Evolutionary conservation across 2,329 filamentous ascomycete genomes (phyloP).

Genomic region (Samsoniella hepiali): DNA sequence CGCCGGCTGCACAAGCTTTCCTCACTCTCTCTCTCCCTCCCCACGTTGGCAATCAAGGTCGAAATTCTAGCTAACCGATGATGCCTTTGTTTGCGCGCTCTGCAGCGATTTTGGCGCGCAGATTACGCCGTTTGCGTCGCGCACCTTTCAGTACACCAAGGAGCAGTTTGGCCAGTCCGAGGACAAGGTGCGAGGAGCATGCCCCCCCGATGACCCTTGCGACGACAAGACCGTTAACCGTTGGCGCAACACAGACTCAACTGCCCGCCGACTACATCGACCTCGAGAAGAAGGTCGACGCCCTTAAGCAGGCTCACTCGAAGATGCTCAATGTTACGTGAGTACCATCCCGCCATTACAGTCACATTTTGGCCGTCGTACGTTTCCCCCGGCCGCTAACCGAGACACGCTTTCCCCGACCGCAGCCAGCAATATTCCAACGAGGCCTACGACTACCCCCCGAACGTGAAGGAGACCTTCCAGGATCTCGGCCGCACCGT

Average conservation of each 20-base stretch:
- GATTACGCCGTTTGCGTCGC: slow-evolving; percentile 88
- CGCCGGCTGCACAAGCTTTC: slow-evolving; percentile 13
- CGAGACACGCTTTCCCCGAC: slow-evolving; percentile 2
- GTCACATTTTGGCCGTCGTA: neutral
- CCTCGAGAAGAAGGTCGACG: slow-evolving; percentile 97
- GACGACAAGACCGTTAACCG: neutral
- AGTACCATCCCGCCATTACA: slow-evolving; percentile 37
- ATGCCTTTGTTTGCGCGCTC: slow-evolving; percentile 6
- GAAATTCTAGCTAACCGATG: slow-evolving; percentile 1
- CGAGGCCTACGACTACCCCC: slow-evolving; percentile 87
- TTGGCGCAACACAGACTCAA: slow-evolving; percentile 64
- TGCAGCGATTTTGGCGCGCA: slow-evolving; percentile 64
- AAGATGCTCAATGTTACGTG: slow-evolving; percentile 97
- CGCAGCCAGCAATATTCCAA: slow-evolving; percentile 86
- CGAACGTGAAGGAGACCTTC: slow-evolving; percentile 97
- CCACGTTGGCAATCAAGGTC: slow-evolving; percentile 12
- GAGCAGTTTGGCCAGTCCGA: slow-evolving; percentile 94
- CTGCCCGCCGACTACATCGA: slow-evolving; percentile 97
- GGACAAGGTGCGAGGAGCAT: slow-evolving; percentile 66
- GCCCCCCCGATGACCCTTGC: neutral
- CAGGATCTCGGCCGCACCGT: slow-evolving; percentile 94
- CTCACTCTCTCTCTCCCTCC: slow-evolving; percentile 14
- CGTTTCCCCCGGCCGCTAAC: neutral
- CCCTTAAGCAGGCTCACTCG: slow-evolving; percentile 92
- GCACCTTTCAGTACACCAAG: slow-evolving; percentile 96